Evolutionary conservation across 179 eudicot species (phyloP), one percentile per base, ranked within the genome.

Genomic region (Silene vulgaris): DNA sequence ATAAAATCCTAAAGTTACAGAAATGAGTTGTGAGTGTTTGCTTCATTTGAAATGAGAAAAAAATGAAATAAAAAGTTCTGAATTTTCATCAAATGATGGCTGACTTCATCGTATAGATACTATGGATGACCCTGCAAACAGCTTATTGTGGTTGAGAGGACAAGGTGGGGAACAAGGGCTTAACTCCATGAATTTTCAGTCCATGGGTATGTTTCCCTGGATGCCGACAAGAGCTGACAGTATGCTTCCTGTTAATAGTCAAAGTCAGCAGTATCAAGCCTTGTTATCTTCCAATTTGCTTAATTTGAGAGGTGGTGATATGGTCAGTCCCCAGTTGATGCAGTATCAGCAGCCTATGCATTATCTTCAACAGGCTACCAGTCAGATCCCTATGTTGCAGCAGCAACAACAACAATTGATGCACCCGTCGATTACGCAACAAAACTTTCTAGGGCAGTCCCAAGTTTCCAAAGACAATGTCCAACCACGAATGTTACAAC

Each of bases 131-230:
- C 87, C 90, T 30, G 70, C 89, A 6, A 93, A 85, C 82, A 87
- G 93, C 79, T 87, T 96, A 83, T 77, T 91, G 83, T 96, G 99
- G 99, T 75, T 96, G 72, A 91, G 98, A 88, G 97, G 96, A 45
- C 97, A 93, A 74, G 83, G 87, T 48, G 86, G 85, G 61, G 97
- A 96, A 28, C 93, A 84, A 75, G 93, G 92, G 37, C 87, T 91
- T 63, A 87, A 89, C 40, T 76, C 97, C 17, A 69, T 89, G 73
- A 89, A 86, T 80, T 91, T 90, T 77, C 98, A 88, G 83, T 84
- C 93, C 21, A 79, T 78, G 76, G 90, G 97, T 57, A 87, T 91
- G 89, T 76, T 83, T 64, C 97, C 99, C 9, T 93, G 93, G 96
- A 87, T 85, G 85, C 99, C 93, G 85, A 90, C 89, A 77, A 88